Conservation (phyloP, 805 yeast genomes). For the Komagataella kurtzmanii region DNA sequence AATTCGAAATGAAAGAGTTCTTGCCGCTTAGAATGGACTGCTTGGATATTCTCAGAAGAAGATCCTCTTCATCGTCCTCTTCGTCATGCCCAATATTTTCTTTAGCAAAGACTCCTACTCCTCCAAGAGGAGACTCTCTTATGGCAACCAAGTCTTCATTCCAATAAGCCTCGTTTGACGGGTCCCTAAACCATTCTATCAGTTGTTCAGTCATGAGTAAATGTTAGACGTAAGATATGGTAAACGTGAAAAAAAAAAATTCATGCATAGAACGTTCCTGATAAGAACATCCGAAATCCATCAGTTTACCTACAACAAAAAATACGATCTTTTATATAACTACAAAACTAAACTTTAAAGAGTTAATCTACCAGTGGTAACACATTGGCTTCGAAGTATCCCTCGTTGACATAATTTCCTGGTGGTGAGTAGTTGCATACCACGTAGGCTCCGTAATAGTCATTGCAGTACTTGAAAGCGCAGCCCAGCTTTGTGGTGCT, state of each 20-base stretch:
- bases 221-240: not conserved
- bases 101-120: slow-evolving; percentile 61
- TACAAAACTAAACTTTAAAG: not conserved
- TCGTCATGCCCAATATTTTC: slow-evolving; percentile 21
- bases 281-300: not conserved
- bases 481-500: slow-evolving; percentile 51
- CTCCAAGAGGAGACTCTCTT: slow-evolving; percentile 38
- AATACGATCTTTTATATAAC: not conserved
- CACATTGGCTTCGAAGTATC: slow-evolving; percentile 7
- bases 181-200: slow-evolving; percentile 36
- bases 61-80: slow-evolving; percentile 10
- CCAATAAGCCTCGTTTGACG: slow-evolving; percentile 37
- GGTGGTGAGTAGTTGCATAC: slow-evolving; percentile 71
- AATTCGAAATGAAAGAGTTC: slow-evolving; percentile 50
- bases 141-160: slow-evolving; percentile 30
- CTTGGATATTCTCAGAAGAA: slow-evolving; percentile 51
- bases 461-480: slow-evolving; percentile 35
- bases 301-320: not conserved
- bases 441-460: slow-evolving; percentile 45
- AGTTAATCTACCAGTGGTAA: slow-evolving; percentile 3
- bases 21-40: slow-evolving; percentile 40
- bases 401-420: slow-evolving; percentile 37
- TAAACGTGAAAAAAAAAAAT: not conserved
- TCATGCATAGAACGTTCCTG: not conserved
- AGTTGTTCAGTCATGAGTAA: slow-evolving; percentile 10